Conservation (phyloP, 768 basidiomycete species). For the Nidularia pulvinata region DNA sequence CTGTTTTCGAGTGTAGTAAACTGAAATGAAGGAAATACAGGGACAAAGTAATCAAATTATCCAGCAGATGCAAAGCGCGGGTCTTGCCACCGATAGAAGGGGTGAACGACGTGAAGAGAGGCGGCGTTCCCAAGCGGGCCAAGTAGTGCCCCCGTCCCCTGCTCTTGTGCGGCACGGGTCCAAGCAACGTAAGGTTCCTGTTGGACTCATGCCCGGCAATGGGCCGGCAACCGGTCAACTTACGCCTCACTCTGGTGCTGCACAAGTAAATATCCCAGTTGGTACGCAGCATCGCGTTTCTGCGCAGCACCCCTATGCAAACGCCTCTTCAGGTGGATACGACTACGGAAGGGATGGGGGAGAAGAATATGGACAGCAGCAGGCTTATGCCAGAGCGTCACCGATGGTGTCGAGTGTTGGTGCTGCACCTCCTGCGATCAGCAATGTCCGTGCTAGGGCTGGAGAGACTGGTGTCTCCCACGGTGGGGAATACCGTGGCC, state of each 20-base stretch:
- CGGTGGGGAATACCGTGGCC: constrained; percentile 54
- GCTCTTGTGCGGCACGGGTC: constrained; percentile 79
- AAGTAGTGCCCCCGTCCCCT: constrained; percentile 70
- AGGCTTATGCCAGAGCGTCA: constrained; percentile 75
- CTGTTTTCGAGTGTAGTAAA: too few relatives aligned
- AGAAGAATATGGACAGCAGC: constrained; percentile 55
- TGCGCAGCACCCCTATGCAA: constrained; percentile 73
- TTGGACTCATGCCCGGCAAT: constrained; percentile 54
- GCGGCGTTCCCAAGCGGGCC: constrained; percentile 60
- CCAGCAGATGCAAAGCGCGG: constrained; percentile 61
- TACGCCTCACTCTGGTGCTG: constrained; percentile 74
- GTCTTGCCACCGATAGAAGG: constrained; percentile 54
- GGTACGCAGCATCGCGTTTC: constrained; percentile 48
- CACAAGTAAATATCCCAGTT: constrained; percentile 73
- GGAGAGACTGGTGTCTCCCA: constrained; percentile 70
- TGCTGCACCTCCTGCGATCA: constrained; percentile 71
- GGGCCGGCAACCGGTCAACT: constrained; percentile 50
- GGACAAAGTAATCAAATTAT: constrained; percentile 61
- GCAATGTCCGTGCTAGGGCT: constrained; percentile 67
- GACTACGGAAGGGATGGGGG: constrained; percentile 48
- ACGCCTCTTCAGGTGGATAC: constrained; percentile 51
- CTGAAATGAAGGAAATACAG: constrained; percentile 20
- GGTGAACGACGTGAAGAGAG: constrained; percentile 67
- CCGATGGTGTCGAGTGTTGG: constrained; percentile 78
- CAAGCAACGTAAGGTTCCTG: constrained; percentile 66